Conservation (phyloP, 306 rosid genomes). For the Cucurbita argyrosperma region DNA sequence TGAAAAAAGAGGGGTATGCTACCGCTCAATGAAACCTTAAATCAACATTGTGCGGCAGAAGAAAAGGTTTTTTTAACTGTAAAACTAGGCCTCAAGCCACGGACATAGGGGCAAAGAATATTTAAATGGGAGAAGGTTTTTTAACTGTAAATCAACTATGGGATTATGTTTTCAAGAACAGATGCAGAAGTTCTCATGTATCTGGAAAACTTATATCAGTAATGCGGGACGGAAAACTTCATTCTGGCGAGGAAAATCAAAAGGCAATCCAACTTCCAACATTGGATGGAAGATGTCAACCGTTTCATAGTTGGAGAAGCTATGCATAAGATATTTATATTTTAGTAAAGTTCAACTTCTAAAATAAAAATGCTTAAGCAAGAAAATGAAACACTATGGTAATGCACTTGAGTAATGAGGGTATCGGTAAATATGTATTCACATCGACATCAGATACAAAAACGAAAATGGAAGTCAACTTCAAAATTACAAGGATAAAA, state of each 20-base stretch:
- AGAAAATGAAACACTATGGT: background rate
- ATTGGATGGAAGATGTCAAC: background rate
- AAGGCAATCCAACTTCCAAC: background rate
- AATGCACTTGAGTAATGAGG: background rate
- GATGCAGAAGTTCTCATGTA: background rate
- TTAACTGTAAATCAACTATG: background rate
- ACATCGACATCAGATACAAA: background rate
- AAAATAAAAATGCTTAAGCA: background rate
- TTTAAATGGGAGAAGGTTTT: background rate
- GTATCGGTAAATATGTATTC: background rate
- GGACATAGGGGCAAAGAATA: background rate
- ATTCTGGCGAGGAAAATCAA: background rate
- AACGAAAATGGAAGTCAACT: background rate
- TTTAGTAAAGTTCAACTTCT: background rate
- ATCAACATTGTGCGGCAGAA: background rate
- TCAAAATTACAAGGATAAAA: background rate
- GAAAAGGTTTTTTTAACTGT: too few species aligned
- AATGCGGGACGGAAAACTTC: background rate
- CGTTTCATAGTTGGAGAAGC: background rate
- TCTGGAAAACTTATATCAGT: background rate
- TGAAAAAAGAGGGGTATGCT: background rate
- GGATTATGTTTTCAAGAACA: background rate
- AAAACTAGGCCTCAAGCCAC: background rate
- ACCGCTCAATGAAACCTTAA: background rate
- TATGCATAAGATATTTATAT: background rate